Conservation (phyloP, 139 green algal genomes). For the Asterochloris erici region DNA sequence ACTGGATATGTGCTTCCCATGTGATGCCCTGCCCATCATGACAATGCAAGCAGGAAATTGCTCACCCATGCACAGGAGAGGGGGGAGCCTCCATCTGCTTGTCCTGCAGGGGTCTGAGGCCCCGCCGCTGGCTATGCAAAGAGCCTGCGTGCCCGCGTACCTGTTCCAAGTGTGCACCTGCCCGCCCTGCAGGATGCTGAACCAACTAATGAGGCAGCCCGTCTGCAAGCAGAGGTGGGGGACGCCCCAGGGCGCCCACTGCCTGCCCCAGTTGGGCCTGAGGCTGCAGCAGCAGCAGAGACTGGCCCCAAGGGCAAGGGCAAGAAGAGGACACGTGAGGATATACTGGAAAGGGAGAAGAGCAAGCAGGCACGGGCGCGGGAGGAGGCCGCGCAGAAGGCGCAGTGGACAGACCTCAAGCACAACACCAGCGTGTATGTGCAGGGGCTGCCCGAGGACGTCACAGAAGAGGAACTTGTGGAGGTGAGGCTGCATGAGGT, state of each 20-base stretch:
- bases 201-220: no score
- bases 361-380: slow-evolving; percentile 12
- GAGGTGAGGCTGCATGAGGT: slow-evolving; percentile 3
- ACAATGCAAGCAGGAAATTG: no score
- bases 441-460: slow-evolving; percentile 83
- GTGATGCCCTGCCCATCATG: no score
- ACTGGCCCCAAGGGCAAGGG: background rate
- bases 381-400: slow-evolving; percentile 15
- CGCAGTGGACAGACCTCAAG: slow-evolving; percentile 81
- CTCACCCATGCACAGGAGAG: no score
- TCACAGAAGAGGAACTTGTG: slow-evolving; percentile 75
- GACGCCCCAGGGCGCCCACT: background rate
- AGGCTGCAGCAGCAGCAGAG: background rate
- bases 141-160: no score
- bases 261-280: background rate
- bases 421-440: slow-evolving; percentile 95
- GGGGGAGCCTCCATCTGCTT: no score
- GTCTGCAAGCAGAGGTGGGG: background rate
- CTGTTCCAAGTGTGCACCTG: no score
- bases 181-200: no score
- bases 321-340: slow-evolving; percentile 3
- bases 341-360: slow-evolving; percentile 17
- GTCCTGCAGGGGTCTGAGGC: no score
- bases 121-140: no score
- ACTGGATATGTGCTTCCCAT: no score